Conservation (phyloP, 768 basidiomycete genomes). For the Lenzites betulinus region DNA sequence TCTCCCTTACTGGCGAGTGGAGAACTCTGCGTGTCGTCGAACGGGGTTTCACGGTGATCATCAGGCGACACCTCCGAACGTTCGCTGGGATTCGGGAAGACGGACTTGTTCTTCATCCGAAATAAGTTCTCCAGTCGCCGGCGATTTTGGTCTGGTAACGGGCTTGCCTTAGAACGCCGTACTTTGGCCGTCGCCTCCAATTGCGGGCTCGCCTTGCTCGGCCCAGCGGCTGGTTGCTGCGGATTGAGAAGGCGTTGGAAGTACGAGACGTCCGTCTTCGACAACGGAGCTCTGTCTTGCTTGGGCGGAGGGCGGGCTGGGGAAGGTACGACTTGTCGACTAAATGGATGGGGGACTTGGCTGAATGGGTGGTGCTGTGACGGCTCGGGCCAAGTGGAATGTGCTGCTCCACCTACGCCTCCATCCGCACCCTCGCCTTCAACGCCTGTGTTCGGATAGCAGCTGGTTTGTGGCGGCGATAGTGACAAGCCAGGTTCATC, state of each 20-base stretch:
- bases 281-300: neutral
- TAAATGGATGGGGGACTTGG: conserved; percentile 22
- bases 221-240: neutral
- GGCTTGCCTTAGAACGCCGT: neutral
- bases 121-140: neutral
- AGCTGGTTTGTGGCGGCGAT: neutral
- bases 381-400: neutral
- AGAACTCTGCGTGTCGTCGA: neutral
- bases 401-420: neutral
- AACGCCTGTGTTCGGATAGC: neutral
- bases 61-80: neutral
- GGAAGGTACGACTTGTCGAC: conserved; percentile 10
- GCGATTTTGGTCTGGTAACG: neutral
- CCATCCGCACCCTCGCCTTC: neutral
- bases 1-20: conserved; percentile 8
- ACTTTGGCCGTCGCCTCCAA: neutral
- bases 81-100: conserved; percentile 8
- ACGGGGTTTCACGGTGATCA: neutral
- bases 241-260: conserved; percentile 4
- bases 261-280: conserved; percentile 7
- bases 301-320: neutral
- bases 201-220: neutral
- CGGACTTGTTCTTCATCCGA: neutral
- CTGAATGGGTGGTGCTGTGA: conserved; percentile 22
- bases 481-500: neutral